Base-by-base conservation (phyloP, 1,284 basidiomycete species). In the Grifola frondosa region DNA sequence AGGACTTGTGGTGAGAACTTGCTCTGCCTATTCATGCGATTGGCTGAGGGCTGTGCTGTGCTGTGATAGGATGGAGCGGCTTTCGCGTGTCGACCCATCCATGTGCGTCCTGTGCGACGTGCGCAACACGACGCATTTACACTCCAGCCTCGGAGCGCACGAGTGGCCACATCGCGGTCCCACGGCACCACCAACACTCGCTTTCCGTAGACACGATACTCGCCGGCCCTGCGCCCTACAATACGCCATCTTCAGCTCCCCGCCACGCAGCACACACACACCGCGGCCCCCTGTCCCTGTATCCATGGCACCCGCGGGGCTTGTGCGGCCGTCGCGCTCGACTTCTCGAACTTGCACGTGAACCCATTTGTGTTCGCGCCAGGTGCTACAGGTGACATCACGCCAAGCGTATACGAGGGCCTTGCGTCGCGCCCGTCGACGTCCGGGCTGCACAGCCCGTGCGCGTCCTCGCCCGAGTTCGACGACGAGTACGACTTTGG, bases 261-360 rank as follows among this genome's bases (percentile, higher is more conserved):
- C 52, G 29, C 51, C 52, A 11, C 41, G 49, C 32, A 41, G 33
- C 26, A 46, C 50, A 30, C 46, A 56, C 37, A 31, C 54, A 13
- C 50, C 52, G 31, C 56, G 53, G 32, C 46, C 49, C 12, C 46
- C n/a, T n/a, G n/a, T n/a, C 49, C 13, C n/a, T 53, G 43, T 50
- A 55, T 10, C n/a, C n/a, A 49, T 39, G 30, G 44, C 53, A 22
- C 48, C 52, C 68, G 40, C 73, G 69, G 55, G 71, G 72, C 51
- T 71, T 71, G 54, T 56, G 8, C 73, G 83, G 42, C 72, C 80
- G 62, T 80, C 79, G 32, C 76, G 82, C 37, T 85, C 84, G 19
- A 75, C 79, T 26, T 85, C 41, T 81, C 69, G 23, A 67, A 65
- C 43, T 50, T 59, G 44, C 65, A 67, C 39, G 67, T 66, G 26